phyloP scores from a whole-genome alignment of 176 grass and related monocot genomes.

The Poa annua region DNA sequence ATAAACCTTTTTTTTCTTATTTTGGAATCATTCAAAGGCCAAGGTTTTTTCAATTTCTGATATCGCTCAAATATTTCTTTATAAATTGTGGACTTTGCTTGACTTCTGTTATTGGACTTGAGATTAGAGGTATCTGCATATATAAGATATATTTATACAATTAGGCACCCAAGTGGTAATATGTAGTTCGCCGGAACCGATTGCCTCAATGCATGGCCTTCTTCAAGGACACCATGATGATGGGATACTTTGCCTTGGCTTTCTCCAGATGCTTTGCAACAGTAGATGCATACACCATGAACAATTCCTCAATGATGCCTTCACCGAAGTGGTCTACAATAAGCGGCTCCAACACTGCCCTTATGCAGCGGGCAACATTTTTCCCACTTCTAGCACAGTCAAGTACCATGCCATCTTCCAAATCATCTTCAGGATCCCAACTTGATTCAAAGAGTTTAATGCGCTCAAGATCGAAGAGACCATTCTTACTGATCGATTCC shows the following conservation, averaged over 20 bases:
- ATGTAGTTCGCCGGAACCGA: not conserved
- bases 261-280: not conserved
- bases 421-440: not conserved
- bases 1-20: no score
- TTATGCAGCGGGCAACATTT: not conserved
- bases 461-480: not conserved
- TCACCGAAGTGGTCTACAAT: not conserved
- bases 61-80: no score
- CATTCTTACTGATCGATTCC: not conserved
- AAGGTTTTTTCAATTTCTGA: no score
- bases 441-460: conserved; percentile 8
- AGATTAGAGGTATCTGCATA: no score
- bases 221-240: not conserved
- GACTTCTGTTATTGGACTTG: no score
- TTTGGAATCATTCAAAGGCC: no score
- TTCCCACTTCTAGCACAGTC: not conserved
- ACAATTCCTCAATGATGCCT: not conserved
- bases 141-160: no score
- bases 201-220: not conserved
- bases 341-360: not conserved
- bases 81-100: no score
- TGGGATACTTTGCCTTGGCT: not conserved
- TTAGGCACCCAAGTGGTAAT: no score
- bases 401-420: not conserved
- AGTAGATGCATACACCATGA: not conserved